Evolutionary conservation across 179 eudicot species (phyloP).

Genomic region (Spergularia azorica): DNA sequence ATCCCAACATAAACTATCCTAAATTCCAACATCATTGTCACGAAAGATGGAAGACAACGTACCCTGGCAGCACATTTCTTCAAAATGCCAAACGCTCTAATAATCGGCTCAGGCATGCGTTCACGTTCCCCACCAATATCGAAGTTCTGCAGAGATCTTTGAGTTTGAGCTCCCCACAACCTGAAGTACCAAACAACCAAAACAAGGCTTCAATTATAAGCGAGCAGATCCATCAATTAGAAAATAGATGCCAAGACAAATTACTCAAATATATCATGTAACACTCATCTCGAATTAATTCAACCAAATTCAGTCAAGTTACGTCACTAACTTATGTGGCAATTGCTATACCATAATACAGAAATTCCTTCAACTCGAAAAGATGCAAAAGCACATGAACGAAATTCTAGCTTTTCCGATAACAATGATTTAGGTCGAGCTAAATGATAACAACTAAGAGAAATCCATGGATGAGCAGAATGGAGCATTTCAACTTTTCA

Average conservation of each 20-base stretch:
- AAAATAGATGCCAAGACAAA: neutral
- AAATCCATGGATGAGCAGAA: no score
- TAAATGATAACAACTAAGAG: no score
- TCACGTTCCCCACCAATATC: constrained; percentile 98
- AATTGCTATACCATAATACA: neutral
- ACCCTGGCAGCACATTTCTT: constrained; percentile 99
- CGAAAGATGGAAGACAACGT: constrained; percentile 2
- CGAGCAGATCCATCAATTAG: neutral
- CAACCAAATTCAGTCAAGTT: neutral
- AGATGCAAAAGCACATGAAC: neutral
- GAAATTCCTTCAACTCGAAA: neutral
- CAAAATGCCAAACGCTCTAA: constrained; percentile 85
- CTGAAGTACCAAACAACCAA: constrained; percentile 35
- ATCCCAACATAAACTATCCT: no score
- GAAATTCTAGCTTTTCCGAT: neutral
- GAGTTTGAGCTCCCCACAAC: constrained; percentile 99
- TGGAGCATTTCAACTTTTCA: no score
- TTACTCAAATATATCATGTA: neutral
- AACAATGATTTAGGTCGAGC: neutral
- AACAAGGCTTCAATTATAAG: neutral
- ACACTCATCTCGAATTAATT: neutral
- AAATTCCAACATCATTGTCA: no score
- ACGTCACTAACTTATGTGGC: neutral
- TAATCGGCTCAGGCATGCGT: constrained; percentile 95
- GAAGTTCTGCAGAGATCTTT: constrained; percentile 93